Evolutionary conservation across 129 eudicot species (phyloP).

Genomic region (Logfia minima): DNA sequence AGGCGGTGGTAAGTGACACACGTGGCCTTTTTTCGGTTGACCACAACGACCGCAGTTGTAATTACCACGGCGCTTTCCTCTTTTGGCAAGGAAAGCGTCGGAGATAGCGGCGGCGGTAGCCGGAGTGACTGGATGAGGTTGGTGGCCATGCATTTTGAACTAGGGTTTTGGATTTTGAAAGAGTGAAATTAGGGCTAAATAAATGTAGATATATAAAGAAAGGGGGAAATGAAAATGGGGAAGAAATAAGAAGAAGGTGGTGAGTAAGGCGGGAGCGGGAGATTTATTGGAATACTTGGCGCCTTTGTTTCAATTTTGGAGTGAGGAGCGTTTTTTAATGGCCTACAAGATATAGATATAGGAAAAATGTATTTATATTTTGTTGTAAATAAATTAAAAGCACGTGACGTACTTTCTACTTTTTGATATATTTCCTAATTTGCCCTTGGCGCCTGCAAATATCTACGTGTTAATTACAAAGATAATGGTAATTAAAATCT

Average conservation of each 20-base stretch:
- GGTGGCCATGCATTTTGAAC: slow-evolving; percentile 51
- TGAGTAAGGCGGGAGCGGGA: slow-evolving; percentile 48
- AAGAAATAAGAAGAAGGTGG: slow-evolving; percentile 29
- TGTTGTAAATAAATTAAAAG: neutral
- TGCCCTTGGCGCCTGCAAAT: slow-evolving; percentile 7
- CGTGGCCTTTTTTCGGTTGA: slow-evolving; percentile 76
- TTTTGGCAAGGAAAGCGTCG: slow-evolving; percentile 44
- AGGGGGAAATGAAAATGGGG: neutral
- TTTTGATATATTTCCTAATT: neutral
- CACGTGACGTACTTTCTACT: slow-evolving; percentile 28
- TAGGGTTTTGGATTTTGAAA: slow-evolving; percentile 30
- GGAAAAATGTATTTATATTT: neutral
- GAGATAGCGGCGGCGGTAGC: slow-evolving; percentile 43
- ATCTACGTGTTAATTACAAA: neutral
- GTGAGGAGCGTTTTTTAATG: slow-evolving; percentile 36
- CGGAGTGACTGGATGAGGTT: slow-evolving; percentile 60
- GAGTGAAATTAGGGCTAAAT: slow-evolving; percentile 8
- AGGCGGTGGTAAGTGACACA: slow-evolving; percentile 36
- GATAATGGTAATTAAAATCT: neutral
- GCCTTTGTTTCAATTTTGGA: slow-evolving; percentile 46
- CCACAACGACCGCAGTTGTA: slow-evolving; percentile 98
- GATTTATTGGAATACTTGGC: slow-evolving; percentile 42
- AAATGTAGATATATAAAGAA: neutral
- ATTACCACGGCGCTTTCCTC: slow-evolving; percentile 75
- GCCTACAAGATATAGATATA: neutral